These are phyloP conservation scores for Aspergillus bridgeri DNA, from an alignment of 495 filamentous ascomycete species.

Conservation along the genomic window DNA sequence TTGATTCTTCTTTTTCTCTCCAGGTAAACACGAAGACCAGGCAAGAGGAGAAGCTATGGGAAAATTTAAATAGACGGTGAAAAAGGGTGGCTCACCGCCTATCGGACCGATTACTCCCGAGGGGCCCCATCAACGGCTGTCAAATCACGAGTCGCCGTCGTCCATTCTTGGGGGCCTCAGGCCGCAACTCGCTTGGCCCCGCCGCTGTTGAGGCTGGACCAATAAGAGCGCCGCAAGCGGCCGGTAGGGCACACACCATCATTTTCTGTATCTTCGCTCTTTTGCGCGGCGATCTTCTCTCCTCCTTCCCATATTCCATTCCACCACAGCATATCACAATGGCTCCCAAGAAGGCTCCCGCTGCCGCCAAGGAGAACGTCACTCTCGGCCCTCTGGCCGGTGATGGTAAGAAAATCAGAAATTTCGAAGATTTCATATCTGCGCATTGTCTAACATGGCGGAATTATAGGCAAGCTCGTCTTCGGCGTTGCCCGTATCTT, in stretches of 20 bases:
- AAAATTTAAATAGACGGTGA: conserved; percentile 38
- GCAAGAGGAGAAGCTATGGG: conserved; percentile 12
- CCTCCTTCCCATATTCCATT: conserved; percentile 42
- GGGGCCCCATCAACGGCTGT: conserved; percentile 11
- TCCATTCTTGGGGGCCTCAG: conserved; percentile 16
- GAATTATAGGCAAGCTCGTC: conserved; percentile 75
- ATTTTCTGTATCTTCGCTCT: conserved; percentile 22
- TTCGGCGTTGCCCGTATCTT: conserved; percentile 99
- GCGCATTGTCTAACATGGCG: conserved; percentile 16
- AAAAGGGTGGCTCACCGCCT: conserved; percentile 24
- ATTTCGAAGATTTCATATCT: not conserved
- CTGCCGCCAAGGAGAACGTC: conserved; percentile 89
- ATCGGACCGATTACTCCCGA: conserved; percentile 34
- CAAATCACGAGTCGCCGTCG: conserved; percentile 3
- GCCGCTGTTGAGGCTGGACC: conserved; percentile 11
- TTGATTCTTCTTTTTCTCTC: not conserved
- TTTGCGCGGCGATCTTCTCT: conserved; percentile 24
- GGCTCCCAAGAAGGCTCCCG: conserved; percentile 80
- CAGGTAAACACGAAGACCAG: not conserved
- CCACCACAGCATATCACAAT: conserved; percentile 51
- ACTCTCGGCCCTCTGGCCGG: conserved; percentile 92
- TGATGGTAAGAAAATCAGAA: conserved; percentile 59
- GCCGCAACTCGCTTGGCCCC: conserved; percentile 32
- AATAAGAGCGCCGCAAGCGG: conserved; percentile 23
- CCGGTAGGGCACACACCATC: conserved; percentile 46